These are phyloP conservation scores for Schizothecium vesticola DNA, from an alignment of 495 filamentous ascomycete species.

Conservation along the genomic window DNA sequence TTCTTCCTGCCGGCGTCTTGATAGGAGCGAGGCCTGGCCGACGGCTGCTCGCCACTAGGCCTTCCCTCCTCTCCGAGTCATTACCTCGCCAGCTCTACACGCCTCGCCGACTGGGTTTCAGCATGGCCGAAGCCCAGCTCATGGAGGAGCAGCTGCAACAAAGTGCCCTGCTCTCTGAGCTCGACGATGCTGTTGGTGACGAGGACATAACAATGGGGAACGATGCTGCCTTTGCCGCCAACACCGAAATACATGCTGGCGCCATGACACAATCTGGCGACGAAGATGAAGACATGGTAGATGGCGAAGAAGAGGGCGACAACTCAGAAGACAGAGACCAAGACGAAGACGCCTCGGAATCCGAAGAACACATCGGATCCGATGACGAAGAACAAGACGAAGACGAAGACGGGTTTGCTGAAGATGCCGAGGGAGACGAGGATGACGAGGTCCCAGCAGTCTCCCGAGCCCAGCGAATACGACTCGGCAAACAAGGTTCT, in stretches of 20 bases:
- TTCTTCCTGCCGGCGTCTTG: slow-evolving; percentile 2
- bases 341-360: slow-evolving; percentile 22
- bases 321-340: slow-evolving; percentile 29
- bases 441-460: slow-evolving; percentile 17
- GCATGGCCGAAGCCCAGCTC: slow-evolving; percentile 44
- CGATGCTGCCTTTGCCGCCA: slow-evolving; percentile 30
- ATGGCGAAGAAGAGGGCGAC: slow-evolving; percentile 38
- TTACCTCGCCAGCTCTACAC: neutral
- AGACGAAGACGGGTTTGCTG: slow-evolving; percentile 35
- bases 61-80: neutral
- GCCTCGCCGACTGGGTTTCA: slow-evolving; percentile 3
- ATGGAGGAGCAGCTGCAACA: slow-evolving; percentile 49
- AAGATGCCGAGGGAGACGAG: slow-evolving; percentile 42
- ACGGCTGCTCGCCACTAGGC: slow-evolving; percentile 19
- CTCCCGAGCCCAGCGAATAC: slow-evolving; percentile 31
- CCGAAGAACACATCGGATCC: slow-evolving; percentile 35
- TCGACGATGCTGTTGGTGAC: slow-evolving; percentile 33
- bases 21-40: slow-evolving; percentile 17
- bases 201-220: slow-evolving; percentile 33
- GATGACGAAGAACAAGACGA: slow-evolving; percentile 28
- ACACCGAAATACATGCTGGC: slow-evolving; percentile 40
- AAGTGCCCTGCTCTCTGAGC: slow-evolving; percentile 42
- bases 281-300: slow-evolving; percentile 48
- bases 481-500: slow-evolving; percentile 8
- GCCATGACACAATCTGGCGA: slow-evolving; percentile 46